Conservation (phyloP, 139 green algal genomes). For the Dunaliella primolecta region DNA sequence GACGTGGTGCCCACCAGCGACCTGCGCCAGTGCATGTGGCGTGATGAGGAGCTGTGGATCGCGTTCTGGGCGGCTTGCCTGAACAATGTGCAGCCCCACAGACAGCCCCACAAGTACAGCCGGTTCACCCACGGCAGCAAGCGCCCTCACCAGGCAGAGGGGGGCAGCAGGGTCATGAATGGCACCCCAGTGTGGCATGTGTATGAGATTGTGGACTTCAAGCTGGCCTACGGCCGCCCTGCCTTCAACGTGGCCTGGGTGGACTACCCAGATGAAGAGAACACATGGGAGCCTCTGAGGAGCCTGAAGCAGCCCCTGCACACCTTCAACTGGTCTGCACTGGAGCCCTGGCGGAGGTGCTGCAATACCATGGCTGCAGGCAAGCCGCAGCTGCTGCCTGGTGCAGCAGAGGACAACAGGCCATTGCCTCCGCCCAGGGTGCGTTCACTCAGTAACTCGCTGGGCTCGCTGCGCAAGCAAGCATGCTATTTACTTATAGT, state of each 20-base stretch:
- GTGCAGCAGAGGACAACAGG: neutral
- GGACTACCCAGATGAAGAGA: slow-evolving; percentile 1
- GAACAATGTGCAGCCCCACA: slow-evolving; percentile 1
- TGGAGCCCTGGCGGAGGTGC: neutral
- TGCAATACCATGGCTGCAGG: neutral
- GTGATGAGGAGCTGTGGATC: slow-evolving; percentile 8
- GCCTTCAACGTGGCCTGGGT: neutral
- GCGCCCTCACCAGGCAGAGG: neutral
- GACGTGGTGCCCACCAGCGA: neutral
- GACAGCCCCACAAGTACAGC: neutral
- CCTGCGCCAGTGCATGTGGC: neutral
- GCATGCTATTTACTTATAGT: too few species aligned
- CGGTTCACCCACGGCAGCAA: slow-evolving; percentile 13
- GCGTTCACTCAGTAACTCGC: too few species aligned
- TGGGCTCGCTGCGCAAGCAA: too few species aligned
- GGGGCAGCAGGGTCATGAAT: neutral
- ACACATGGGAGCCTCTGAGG: neutral
- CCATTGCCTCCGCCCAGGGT: neutral
- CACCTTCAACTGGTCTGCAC: neutral
- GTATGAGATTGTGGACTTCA: slow-evolving; percentile 5
- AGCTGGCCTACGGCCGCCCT: neutral
- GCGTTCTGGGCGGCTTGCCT: neutral
- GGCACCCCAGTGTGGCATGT: neutral
- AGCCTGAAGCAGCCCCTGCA: slow-evolving; percentile 7
- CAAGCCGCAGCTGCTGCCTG: slow-evolving; percentile 2